phyloP scores from a whole-genome alignment of 75 land plant species.

The Adiantum capillusveneris region DNA sequence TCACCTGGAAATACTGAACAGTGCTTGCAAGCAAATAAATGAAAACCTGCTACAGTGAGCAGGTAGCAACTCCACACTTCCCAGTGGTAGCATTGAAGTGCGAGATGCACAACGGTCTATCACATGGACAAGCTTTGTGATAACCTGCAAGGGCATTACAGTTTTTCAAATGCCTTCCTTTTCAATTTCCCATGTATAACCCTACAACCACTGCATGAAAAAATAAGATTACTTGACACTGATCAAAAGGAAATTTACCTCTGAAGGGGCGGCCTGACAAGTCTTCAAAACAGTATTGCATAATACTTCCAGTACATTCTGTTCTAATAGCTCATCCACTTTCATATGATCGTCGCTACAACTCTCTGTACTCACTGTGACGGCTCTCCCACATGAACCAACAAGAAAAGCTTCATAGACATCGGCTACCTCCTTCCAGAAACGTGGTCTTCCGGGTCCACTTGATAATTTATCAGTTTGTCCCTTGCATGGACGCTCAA shows the following conservation, averaged over 20 bases:
- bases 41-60: conserved; percentile 89
- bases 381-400: conserved; percentile 83
- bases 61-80: conserved; percentile 76
- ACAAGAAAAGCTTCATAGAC: conserved; percentile 82
- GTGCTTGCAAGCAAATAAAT: conserved; percentile 70
- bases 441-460: conserved; percentile 43
- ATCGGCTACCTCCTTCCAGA: conserved; percentile 98
- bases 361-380: conserved; percentile 39
- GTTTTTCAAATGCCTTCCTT: too few species aligned
- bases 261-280: conserved; percentile 66
- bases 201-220: too few species aligned
- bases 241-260: conserved; percentile 18
- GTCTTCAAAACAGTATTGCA: conserved; percentile 64
- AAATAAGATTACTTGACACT: background rate
- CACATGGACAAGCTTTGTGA: conserved; percentile 58
- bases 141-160: conserved; percentile 31
- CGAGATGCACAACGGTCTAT: conserved; percentile 96
- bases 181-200: too few species aligned
- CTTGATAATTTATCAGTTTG: conserved; percentile 18
- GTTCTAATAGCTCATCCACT: conserved; percentile 77
- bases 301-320: conserved; percentile 51
- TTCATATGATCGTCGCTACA: conserved; percentile 40
- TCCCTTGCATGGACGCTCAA: conserved; percentile 4
- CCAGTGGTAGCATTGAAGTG: conserved; percentile 74
- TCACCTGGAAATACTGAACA: conserved; percentile 83